Evolutionary conservation across 805 yeast species (phyloP).

Genomic region (Candida vartiovaarae): DNA sequence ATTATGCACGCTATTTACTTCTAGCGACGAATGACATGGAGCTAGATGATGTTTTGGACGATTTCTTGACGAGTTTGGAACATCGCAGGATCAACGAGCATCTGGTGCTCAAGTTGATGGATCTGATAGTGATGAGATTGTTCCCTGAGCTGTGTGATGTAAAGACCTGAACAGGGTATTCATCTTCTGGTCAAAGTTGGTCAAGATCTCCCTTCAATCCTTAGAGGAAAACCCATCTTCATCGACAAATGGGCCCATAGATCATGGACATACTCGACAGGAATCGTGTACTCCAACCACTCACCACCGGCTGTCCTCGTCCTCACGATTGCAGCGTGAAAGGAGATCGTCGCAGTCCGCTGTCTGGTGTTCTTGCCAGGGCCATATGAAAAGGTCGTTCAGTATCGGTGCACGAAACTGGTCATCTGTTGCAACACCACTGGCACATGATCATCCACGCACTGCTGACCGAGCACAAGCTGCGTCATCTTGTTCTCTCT

Average conservation of each 20-base stretch:
- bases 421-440: constrained; percentile 28
- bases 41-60: constrained; percentile 21
- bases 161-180: not conserved
- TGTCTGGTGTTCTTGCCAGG: constrained; percentile 8
- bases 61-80: constrained; percentile 29
- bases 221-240: constrained; percentile 21
- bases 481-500: constrained; percentile 8
- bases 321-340: constrained; percentile 31
- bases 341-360: constrained; percentile 21
- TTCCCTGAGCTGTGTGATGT: constrained; percentile 29
- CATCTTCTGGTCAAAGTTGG: constrained; percentile 16
- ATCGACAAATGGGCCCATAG: constrained; percentile 25
- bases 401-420: constrained; percentile 20
- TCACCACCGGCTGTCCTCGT: constrained; percentile 24
- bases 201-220: constrained; percentile 13
- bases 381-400: constrained; percentile 25
- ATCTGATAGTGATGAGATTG: constrained; percentile 32
- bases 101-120: constrained; percentile 35
- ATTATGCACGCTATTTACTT: constrained; percentile 13
- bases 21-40: constrained; percentile 19
- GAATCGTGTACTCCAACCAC: constrained; percentile 3
- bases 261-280: constrained; percentile 9
- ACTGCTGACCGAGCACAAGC: constrained; percentile 5
- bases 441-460: constrained; percentile 15
- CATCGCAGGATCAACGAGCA: constrained; percentile 36